phyloP scores from a whole-genome alignment of 768 basidiomycete species.

The Suillus fuscotomentosus region DNA sequence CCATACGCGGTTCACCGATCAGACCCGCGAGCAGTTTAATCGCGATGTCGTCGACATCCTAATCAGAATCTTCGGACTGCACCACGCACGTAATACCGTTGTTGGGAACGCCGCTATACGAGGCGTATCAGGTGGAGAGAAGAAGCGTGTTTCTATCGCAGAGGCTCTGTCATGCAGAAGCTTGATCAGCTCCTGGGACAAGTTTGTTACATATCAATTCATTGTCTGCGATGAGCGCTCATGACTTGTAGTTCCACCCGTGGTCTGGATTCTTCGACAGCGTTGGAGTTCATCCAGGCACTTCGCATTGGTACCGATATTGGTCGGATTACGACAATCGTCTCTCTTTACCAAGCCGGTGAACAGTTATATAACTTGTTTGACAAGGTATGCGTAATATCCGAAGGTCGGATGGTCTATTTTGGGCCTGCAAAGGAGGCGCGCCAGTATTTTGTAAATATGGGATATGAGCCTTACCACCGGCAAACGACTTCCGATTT shows the following conservation, averaged over 20 bases:
- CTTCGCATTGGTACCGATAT: conserved; percentile 83
- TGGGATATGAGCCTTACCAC: conserved; percentile 55
- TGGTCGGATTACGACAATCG: conserved; percentile 77
- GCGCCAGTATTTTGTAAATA: conserved; percentile 70
- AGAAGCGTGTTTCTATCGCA: conserved; percentile 79
- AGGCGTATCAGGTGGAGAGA: conserved; percentile 77
- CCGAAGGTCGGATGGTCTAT: conserved; percentile 80
- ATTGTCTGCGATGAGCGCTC: not conserved
- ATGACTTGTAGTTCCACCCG: conserved; percentile 48
- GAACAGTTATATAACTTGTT: conserved; percentile 77
- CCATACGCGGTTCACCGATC: conserved; percentile 65
- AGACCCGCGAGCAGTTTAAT: conserved; percentile 59
- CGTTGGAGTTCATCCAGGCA: conserved; percentile 80
- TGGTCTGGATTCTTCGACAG: conserved; percentile 84
- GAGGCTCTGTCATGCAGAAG: conserved; percentile 48
- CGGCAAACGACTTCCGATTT: conserved; percentile 66
- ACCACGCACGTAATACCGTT: conserved; percentile 73
- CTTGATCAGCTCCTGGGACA: not conserved
- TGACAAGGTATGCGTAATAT: conserved; percentile 85
- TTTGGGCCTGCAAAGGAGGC: conserved; percentile 75
- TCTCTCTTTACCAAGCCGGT: conserved; percentile 74
- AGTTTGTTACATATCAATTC: not conserved
- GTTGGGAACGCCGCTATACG: conserved; percentile 88
- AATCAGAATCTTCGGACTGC: conserved; percentile 80
- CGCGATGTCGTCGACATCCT: conserved; percentile 57